Base-by-base conservation (phyloP, 768 basidiomycete genomes). In the Podaxis sp. region DNA sequence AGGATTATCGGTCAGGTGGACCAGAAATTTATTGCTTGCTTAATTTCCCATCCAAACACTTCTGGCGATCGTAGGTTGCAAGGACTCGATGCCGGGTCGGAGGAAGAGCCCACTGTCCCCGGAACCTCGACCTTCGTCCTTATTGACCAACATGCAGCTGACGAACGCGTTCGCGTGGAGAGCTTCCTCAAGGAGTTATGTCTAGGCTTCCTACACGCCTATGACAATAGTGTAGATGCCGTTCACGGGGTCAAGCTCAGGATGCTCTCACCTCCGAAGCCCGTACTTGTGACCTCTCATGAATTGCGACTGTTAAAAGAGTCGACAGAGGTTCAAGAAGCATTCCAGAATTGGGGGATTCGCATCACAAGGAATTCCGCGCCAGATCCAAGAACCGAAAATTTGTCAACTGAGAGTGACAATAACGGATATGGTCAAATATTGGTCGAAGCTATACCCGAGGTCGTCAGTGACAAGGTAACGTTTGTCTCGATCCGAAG, bases 91-190 rank as follows among this genome's bases (percentile, higher is more conserved):
- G 58, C 53, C 37, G 47, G 47, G 37, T 47, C 52, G 51, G 64
- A 56, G 52, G 56, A 47, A 58, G 32, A 18, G 47, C 35, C 52
- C 55, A 35, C 55, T 47, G 35, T 21, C 27, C 53, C 61, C 42
- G 57, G 58, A 52, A 64, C 72, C 25, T 65, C 65, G 50, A 64
- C 71, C 28, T 80, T 98, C 32, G 77, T 96, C 35, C 79, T 98
- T 55, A 80, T 99, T 50, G 97, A 99, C 76, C 97, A 99, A 72
- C 97, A 99, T 70, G 97, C 97, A 11, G 96, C 95, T n/a, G 93
- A 97, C 69, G 97, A 99, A 73, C 87, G 97, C 21, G 77, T 98
- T 48, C 86, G 95, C 21, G 92, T 98, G 61, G 97, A 99, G 74
- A 74, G 76, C 27, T 90, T 92, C 70, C 79, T 96, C 65, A 80